Evolutionary conservation across 331 rosid species (phyloP).

Genomic region (Acacia pycnantha): DNA sequence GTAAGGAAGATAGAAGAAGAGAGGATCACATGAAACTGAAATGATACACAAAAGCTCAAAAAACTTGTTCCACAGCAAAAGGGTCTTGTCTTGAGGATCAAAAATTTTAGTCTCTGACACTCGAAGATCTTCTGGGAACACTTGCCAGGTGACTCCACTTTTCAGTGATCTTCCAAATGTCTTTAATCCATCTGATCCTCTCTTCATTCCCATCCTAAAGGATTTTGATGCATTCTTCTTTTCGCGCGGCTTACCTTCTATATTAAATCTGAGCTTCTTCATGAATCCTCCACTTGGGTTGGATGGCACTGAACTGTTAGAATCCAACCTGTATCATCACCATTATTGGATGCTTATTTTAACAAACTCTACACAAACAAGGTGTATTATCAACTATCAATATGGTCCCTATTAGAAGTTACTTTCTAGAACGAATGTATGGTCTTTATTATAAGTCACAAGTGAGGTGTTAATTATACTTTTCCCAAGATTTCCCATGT

Average conservation of each 20-base stretch:
- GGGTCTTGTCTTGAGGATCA: slow-evolving; percentile 87
- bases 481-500: not conserved
- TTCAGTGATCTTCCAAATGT: slow-evolving; percentile 74
- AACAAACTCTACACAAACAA: not conserved
- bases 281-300: slow-evolving; percentile 36
- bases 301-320: slow-evolving; percentile 39
- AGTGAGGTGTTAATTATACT: not conserved
- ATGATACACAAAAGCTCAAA: slow-evolving; percentile 78
- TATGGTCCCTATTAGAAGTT: not conserved
- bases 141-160: slow-evolving; percentile 61
- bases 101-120: slow-evolving; percentile 70
- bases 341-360: not conserved
- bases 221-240: slow-evolving; percentile 57
- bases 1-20: slow-evolving; percentile 85
- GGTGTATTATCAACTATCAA: not conserved
- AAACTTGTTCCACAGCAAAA: slow-evolving; percentile 75
- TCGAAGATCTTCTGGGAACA: slow-evolving; percentile 73
- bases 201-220: slow-evolving; percentile 49
- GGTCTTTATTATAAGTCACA: too few species aligned
- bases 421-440: not conserved
- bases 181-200: slow-evolving; percentile 72
- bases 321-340: slow-evolving; percentile 67
- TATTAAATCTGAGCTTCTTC: slow-evolving; percentile 55
- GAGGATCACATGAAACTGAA: slow-evolving; percentile 79
- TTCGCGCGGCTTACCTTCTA: slow-evolving; percentile 44